These are phyloP conservation scores for Gossypium trilobum DNA, from an alignment of 441 rosid species.

Conservation along the genomic window DNA sequence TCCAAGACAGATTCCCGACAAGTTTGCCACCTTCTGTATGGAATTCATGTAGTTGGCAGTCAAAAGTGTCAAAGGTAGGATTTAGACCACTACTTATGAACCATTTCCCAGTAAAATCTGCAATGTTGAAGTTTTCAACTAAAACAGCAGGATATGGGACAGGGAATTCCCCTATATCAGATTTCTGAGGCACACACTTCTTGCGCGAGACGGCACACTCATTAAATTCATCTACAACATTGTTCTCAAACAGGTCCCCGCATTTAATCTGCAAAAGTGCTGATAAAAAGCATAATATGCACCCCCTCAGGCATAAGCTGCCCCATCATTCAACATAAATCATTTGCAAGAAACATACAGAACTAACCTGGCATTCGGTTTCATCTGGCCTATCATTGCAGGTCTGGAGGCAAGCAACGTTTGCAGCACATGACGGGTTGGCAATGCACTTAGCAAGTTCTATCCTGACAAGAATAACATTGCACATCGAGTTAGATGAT, in stretches of 20 bases:
- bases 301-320: background rate
- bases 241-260: slow-evolving; percentile 77
- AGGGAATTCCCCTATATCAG: slow-evolving; percentile 80
- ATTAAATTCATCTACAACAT: slow-evolving; percentile 79
- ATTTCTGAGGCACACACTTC: slow-evolving; percentile 80
- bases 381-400: slow-evolving; percentile 93
- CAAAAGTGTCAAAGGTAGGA: slow-evolving; percentile 73
- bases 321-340: background rate
- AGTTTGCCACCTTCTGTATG: slow-evolving; percentile 59
- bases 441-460: slow-evolving; percentile 88
- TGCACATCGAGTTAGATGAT: background rate
- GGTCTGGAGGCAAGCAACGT: slow-evolving; percentile 84
- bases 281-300: slow-evolving; percentile 1
- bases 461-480: slow-evolving; percentile 39
- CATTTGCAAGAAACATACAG: background rate
- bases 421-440: slow-evolving; percentile 84
- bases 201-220: slow-evolving; percentile 87
- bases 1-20: slow-evolving; percentile 73
- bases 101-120: slow-evolving; percentile 80
- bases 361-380: slow-evolving; percentile 83
- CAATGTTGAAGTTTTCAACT: slow-evolving; percentile 59
- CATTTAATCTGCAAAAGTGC: slow-evolving; percentile 62
- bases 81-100: slow-evolving; percentile 83
- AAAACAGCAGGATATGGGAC: slow-evolving; percentile 75
- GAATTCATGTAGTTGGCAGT: slow-evolving; percentile 87